Evolutionary conservation across 345 rosid species (phyloP).

Genomic region (Rhodomyrtus tomentosa): DNA sequence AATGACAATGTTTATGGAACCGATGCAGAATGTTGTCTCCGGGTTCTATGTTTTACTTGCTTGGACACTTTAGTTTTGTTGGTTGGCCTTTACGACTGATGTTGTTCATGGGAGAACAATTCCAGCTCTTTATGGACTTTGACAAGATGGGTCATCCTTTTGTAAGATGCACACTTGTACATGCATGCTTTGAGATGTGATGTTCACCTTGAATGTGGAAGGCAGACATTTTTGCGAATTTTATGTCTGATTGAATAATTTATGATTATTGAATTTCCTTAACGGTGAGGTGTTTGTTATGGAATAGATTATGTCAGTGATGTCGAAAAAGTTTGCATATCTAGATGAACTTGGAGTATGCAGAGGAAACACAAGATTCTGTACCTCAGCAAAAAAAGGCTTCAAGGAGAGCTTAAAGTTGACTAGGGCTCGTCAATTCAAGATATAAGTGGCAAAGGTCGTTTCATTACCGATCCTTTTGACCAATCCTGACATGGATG

Average conservation of each 20-base stretch:
- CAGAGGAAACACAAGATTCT: conserved; percentile 19
- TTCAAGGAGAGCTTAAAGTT: conserved; percentile 16
- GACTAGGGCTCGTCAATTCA: conserved; percentile 14
- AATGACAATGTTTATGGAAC: background rate
- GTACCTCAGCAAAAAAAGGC: conserved; percentile 15
- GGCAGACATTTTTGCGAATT: background rate
- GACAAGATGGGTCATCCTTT: conserved; percentile 48
- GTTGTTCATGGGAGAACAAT: conserved; percentile 73
- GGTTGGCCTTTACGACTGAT: background rate
- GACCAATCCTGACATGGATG: conserved; percentile 27
- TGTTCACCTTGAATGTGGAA: no score
- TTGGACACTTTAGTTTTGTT: background rate
- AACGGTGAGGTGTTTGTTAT: background rate
- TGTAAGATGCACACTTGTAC: background rate
- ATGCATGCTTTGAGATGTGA: background rate
- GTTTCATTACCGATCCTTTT: conserved; percentile 22
- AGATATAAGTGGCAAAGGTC: no score
- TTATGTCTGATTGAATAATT: background rate
- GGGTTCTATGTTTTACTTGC: background rate
- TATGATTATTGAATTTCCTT: background rate
- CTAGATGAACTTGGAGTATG: conserved; percentile 22
- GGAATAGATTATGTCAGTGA: conserved; percentile 71
- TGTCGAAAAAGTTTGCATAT: conserved; percentile 65
- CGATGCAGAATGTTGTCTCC: background rate
- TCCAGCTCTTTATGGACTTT: conserved; percentile 82